Evolutionary conservation across 352 stramenopile species (phyloP).

Genomic region (Pythium volutum): DNA sequence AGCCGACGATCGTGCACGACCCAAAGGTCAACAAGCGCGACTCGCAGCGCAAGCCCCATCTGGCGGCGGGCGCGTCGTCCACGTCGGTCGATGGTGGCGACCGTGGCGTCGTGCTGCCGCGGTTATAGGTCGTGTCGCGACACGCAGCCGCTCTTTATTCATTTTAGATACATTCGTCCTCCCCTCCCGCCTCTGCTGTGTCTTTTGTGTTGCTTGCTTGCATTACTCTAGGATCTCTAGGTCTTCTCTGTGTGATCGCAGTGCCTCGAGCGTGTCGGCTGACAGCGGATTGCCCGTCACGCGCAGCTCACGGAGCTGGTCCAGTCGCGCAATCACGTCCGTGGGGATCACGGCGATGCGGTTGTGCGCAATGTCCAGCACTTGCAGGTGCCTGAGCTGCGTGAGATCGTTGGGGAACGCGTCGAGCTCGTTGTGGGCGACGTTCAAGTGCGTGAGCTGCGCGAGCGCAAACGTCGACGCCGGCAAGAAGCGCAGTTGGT

Average conservation of each 20-base stretch:
- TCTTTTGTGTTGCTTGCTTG: neutral
- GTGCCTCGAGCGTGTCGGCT: constrained; percentile 22
- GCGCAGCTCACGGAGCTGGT: constrained; percentile 34
- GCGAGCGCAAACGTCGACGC: constrained; percentile 73
- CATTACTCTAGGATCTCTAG: constrained; percentile 31
- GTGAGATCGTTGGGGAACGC: constrained; percentile 39
- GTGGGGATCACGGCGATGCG: constrained; percentile 38
- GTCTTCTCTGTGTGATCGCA: constrained; percentile 25
- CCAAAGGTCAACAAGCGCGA: constrained; percentile 40
- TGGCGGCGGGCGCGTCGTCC: constrained; percentile 22
- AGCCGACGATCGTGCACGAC: constrained; percentile 20
- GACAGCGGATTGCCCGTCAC: constrained; percentile 47
- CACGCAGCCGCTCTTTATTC: neutral
- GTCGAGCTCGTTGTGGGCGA: constrained; percentile 66
- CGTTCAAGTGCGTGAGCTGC: constrained; percentile 50
- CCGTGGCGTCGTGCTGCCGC: constrained; percentile 47
- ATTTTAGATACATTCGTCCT: neutral
- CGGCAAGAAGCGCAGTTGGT: constrained; percentile 72
- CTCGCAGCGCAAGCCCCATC: constrained; percentile 40
- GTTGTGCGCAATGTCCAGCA: constrained; percentile 65
- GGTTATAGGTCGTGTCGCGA: constrained; percentile 28
- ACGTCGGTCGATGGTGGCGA: constrained; percentile 31
- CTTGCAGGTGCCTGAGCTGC: constrained; percentile 52
- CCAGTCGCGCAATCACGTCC: constrained; percentile 37
- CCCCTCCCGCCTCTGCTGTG: neutral